These are phyloP conservation scores for Capronia epimyces DNA, from an alignment of 2,329 filamentous ascomycete genomes.

Conservation along the genomic window DNA sequence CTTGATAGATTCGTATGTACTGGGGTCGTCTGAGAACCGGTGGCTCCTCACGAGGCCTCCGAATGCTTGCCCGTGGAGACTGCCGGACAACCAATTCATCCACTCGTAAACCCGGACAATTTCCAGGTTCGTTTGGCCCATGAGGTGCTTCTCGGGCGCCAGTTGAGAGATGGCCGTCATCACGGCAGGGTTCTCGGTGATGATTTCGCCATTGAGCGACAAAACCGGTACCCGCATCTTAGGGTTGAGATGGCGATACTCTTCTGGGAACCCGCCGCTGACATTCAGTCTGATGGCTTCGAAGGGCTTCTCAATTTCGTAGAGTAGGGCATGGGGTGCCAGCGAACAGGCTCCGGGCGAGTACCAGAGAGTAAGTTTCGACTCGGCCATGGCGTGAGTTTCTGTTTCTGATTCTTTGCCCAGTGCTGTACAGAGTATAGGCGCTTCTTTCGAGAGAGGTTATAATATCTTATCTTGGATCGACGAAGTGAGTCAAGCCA, in stretches of 20 bases:
- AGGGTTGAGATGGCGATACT: slow-evolving; percentile 32
- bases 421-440: neutral
- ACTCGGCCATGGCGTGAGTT: too few relatives aligned
- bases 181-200: slow-evolving; percentile 36
- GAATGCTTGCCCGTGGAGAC: slow-evolving; percentile 32
- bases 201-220: slow-evolving; percentile 28
- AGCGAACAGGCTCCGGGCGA: slow-evolving; percentile 32
- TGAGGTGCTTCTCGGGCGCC: slow-evolving; percentile 29
- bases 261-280: slow-evolving; percentile 14
- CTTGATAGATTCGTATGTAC: slow-evolving; percentile 22
- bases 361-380: neutral
- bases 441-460: neutral
- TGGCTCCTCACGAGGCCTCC: slow-evolving; percentile 29
- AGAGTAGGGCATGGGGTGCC: slow-evolving; percentile 33
- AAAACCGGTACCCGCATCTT: slow-evolving; percentile 34
- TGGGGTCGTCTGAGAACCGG: slow-evolving; percentile 29
- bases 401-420: neutral
- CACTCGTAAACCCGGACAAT: slow-evolving; percentile 35
- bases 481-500: too few relatives aligned
- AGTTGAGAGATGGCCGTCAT: slow-evolving; percentile 33
- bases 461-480: neutral
- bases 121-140: slow-evolving; percentile 32
- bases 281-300: slow-evolving; percentile 23
- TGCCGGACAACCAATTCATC: slow-evolving; percentile 35
- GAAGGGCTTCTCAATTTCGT: slow-evolving; percentile 28